Base-by-base conservation (phyloP, 441 rosid genomes). In the Pelargonium myrrhifolium region DNA sequence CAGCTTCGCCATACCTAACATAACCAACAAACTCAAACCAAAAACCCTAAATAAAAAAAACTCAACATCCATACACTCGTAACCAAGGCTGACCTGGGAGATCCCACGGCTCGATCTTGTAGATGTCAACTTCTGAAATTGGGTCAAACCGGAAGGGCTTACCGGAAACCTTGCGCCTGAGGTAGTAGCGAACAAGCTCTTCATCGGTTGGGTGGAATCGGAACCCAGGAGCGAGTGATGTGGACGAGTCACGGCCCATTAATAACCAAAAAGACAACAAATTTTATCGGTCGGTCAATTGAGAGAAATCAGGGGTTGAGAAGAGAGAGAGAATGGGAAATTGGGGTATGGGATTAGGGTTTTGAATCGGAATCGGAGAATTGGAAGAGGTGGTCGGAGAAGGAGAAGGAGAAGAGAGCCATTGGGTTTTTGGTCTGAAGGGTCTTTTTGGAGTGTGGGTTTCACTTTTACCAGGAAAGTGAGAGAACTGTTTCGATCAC, bases 91-190 rank as follows among this genome's bases (percentile, higher is more conserved):
- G 67, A 91, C 99, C 90, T 42, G 98, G 98, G 10, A 94, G 97
- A 74, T 94, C 99, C 99, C 99, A 94, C 0, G 99, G 99, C 84
- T 92, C 98, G 68, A 87, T 77, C 75, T 84, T 92, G 81, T 94
- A 94, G 67, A 94, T 66, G 75, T 94, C 98, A 71, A 82, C 68
- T 70, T 85, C 96, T 72, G 90, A 85, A 64, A 94, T 88, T 1
- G 96, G 79, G 69, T 94, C 91, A 70, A 89, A 77, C 15, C 91
- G 84, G 58, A 87, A 80, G 66, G 91, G 87, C 73, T 75, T 88
- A 66, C 84, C 84, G 63, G 88, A 80, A 65, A 89, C 82, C 76
- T 89, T 94, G 28, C 98, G 85, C 63, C 87, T 94, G 4, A 94
- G 86, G 79, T 94, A 94, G 76, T 86, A 94, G 22, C 94, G 81